phyloP scores from a whole-genome alignment of 2,329 filamentous ascomycete species.

The Ceratocystiopsis brevicomis region DNA sequence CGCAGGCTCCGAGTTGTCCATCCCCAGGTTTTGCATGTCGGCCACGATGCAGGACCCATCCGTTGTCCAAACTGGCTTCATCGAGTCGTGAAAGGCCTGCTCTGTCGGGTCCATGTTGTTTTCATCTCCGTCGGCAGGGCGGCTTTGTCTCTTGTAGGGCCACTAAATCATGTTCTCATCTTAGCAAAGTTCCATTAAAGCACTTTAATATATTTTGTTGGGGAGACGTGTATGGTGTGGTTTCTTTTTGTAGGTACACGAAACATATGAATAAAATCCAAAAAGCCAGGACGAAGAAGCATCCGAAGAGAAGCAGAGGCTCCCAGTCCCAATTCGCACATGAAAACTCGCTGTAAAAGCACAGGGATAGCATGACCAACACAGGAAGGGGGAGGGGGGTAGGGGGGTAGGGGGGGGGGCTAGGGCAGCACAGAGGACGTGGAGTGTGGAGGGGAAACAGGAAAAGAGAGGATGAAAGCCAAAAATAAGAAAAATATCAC shows the following conservation, averaged over 20 bases:
- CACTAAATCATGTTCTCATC: slow-evolving; percentile 38
- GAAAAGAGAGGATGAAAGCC: not conserved
- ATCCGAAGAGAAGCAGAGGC: not conserved
- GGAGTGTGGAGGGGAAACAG: not conserved
- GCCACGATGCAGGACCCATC: slow-evolving; percentile 39
- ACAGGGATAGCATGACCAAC: not conserved
- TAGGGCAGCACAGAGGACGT: slow-evolving; percentile 2
- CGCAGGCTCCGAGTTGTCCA: slow-evolving; percentile 6
- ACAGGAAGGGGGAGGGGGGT: not conserved
- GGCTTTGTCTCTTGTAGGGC: slow-evolving; percentile 66
- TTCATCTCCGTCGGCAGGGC: slow-evolving; percentile 43
- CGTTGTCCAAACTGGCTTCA: slow-evolving; percentile 64
- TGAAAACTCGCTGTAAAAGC: not conserved
- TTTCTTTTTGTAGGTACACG: not conserved
- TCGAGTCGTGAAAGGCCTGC: slow-evolving; percentile 48
- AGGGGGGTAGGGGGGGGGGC: not conserved
- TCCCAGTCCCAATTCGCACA: not conserved
- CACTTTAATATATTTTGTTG: not conserved
- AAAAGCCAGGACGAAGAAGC: not conserved
- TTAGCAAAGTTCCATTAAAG: slow-evolving; percentile 21
- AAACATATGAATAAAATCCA: not conserved
- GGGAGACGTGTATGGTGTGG: not conserved
- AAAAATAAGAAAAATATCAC: slow-evolving; percentile 14
- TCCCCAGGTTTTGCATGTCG: not conserved
- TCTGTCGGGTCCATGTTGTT: slow-evolving; percentile 43